A percentile compares a stretch with the other conserved stretches of the same genome.
Evolutionary conservation across 495 filamentous ascomycete genomes (phyloP).

Genomic region (Penicillium dipodomyicola): DNA sequence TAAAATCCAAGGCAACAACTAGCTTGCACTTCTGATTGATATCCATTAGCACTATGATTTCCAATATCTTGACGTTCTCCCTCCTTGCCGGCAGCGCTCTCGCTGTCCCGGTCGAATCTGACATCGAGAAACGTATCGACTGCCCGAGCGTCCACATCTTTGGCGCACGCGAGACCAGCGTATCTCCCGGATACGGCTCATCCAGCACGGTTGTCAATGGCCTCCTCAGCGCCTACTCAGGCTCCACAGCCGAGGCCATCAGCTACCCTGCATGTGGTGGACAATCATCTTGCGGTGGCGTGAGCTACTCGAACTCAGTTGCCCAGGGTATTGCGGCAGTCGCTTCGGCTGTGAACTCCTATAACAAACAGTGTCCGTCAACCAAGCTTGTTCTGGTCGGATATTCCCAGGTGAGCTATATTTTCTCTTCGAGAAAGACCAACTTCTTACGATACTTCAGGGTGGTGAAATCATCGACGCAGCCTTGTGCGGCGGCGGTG

Average conservation of each 20-base stretch:
- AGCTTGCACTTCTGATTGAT: not conserved
- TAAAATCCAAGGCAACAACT: not conserved
- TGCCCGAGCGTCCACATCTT: slow-evolving; percentile 59
- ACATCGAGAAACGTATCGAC: slow-evolving; percentile 22
- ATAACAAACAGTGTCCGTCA: slow-evolving; percentile 52
- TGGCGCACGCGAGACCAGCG: slow-evolving; percentile 65
- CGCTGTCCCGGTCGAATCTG: slow-evolving; percentile 19
- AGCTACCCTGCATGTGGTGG: slow-evolving; percentile 61
- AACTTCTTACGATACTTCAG: slow-evolving; percentile 25
- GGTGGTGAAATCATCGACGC: slow-evolving; percentile 64
- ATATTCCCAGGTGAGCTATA: slow-evolving; percentile 52
- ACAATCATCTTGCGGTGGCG: slow-evolving; percentile 46
- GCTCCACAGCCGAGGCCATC: slow-evolving; percentile 55
- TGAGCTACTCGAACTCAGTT: slow-evolving; percentile 54
- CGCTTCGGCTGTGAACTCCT: slow-evolving; percentile 53
- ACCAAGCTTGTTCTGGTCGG: slow-evolving; percentile 60
- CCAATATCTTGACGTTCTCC: slow-evolving; percentile 10
- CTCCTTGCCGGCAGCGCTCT: slow-evolving; percentile 20
- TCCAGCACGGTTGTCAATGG: slow-evolving; percentile 50
- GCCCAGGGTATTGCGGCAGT: slow-evolving; percentile 52
- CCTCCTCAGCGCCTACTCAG: slow-evolving; percentile 45
- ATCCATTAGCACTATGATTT: slow-evolving; percentile 10
- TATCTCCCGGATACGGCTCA: slow-evolving; percentile 52
- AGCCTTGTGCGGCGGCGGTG: slow-evolving; percentile 60
- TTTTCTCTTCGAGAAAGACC: not conserved